Evolutionary conservation across 306 rosid species (phyloP), one percentile per base, ranked within the genome.

Genomic region (Prunus campanulata): DNA sequence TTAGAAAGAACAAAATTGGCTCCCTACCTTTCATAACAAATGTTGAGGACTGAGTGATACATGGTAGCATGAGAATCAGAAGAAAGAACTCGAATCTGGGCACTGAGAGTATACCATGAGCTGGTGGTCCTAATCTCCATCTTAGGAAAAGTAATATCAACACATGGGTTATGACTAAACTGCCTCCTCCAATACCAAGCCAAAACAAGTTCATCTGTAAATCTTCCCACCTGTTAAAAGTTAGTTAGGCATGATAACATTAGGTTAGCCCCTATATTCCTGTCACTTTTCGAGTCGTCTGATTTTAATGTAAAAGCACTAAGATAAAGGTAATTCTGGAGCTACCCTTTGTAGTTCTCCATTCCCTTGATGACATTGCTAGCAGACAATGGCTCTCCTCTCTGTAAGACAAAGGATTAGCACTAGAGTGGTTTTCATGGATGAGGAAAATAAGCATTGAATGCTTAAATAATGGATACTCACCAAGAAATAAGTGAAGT

Each of bases 191-290:
- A 39, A 85, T 79, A 30, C 85, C 87, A 57, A 88, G 89, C 96
- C 92, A 90, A 70, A 90, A 84, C 65, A 90, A 81, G 86, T 90
- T 88, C 92, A 79, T 86, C 83, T 86, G 87, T 81, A 90, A 59
- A 76, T 88, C 89, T 72, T 75, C 81, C 96, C 96, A 90, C 85
- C 96, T 90, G 82, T 74, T 72, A 54, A 52, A 56, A 35, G n/a
- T 55, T 22, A 20, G 50, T n/a, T 20, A 14, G 14, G 54, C 5
- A 18, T 69, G 68, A 74, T 68, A 82, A 61, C 57, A 74, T 48
- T 69, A 8, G 60, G 25, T 39, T 7, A 39, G 44, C 44, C 44
- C 44, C 44, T 1, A 2, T 39, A 39, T 39, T 39, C 44, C 44
- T 71, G 32, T 30, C 47, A 24, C 61, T 54, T 42, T 46, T 66